phyloP scores from a whole-genome alignment of 345 rosid species.

The Gossypium thurberi region DNA sequence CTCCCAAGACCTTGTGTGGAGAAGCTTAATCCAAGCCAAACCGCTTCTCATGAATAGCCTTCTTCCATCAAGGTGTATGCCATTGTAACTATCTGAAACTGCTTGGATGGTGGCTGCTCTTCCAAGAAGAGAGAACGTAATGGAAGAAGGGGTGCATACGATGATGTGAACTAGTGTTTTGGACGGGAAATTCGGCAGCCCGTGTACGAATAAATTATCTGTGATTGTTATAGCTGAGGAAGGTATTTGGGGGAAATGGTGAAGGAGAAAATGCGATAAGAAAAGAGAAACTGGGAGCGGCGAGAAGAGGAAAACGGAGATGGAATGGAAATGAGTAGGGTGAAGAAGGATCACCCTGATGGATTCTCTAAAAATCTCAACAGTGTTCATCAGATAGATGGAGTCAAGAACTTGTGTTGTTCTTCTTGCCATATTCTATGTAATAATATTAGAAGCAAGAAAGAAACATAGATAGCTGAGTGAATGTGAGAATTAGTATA shows the following conservation, averaged over 20 bases:
- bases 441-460: neutral
- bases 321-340: conserved; percentile 24
- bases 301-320: conserved; percentile 26
- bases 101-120: conserved; percentile 27
- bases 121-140: conserved; percentile 25
- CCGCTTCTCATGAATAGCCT: conserved; percentile 18
- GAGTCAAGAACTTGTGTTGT: conserved; percentile 16
- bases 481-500: conserved; percentile 1
- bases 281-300: conserved; percentile 26
- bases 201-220: conserved; percentile 11
- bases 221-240: conserved; percentile 4
- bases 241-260: conserved; percentile 16
- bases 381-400: conserved; percentile 15
- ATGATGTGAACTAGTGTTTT: conserved; percentile 20
- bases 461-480: neutral
- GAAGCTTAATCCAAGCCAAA: conserved; percentile 25
- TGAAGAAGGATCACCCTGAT: conserved; percentile 27
- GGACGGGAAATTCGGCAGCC: conserved; percentile 10
- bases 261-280: conserved; percentile 24
- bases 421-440: conserved; percentile 16
- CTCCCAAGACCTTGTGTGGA: conserved; percentile 26
- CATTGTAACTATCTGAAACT: conserved; percentile 28
- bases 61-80: conserved; percentile 23
- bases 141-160: conserved; percentile 25
- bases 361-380: conserved; percentile 27